Percentiles rank a stretch among this genome's conserved stretches.
Conservation (phyloP, 257 asterid species). For the Nicotiana attenuata region DNA sequence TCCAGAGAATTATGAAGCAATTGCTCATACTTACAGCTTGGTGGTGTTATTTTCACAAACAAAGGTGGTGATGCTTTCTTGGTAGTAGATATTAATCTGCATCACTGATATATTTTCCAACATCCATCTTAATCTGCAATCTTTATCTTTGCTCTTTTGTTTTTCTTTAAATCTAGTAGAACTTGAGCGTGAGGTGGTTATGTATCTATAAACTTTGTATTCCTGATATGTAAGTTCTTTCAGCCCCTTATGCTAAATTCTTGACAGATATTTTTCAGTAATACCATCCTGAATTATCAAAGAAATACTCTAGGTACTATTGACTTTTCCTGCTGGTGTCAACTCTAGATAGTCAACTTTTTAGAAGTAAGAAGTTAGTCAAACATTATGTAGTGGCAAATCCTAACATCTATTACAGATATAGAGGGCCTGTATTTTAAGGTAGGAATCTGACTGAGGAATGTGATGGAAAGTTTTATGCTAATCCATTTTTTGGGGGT, state of each 20-base stretch:
- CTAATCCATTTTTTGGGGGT: neutral
- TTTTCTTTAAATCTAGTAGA: neutral
- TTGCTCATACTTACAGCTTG: conserved; percentile 71
- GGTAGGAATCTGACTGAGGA: conserved; percentile 1
- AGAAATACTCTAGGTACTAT: neutral
- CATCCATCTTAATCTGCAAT: neutral
- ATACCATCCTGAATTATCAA: neutral
- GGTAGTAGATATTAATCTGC: conserved; percentile 6
- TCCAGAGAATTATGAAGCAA: conserved; percentile 67
- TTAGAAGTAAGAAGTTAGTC: neutral
- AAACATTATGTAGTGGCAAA: neutral
- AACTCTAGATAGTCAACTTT: neutral
- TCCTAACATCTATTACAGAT: neutral
- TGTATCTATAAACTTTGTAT: neutral
- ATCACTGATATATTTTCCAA: conserved; percentile 3
- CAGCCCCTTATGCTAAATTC: neutral
- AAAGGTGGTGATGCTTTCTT: conserved; percentile 38
- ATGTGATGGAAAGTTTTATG: neutral
- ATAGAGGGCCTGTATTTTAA: neutral
- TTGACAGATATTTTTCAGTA: neutral
- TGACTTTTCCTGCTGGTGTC: neutral
- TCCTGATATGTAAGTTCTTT: neutral
- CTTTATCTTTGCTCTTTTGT: neutral
- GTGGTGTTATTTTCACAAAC: conserved; percentile 57
- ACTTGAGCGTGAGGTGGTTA: conserved; percentile 1